These are phyloP conservation scores for Trypanosoma platydactyli DNA, from an alignment of 208 protist genomes.

Conservation along the genomic window DNA sequence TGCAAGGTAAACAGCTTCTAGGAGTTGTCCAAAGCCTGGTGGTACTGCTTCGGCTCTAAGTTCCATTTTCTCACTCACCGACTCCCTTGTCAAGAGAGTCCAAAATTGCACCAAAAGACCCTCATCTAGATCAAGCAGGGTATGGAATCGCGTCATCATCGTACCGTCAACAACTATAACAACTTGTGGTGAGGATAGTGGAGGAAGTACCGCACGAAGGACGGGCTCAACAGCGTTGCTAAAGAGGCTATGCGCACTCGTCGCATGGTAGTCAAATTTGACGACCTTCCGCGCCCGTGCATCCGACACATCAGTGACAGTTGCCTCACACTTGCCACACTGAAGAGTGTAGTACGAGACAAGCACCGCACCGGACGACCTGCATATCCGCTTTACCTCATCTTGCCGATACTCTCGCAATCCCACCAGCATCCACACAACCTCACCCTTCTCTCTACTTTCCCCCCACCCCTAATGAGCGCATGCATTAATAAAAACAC, in stretches of 20 bases:
- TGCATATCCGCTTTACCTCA: constrained; percentile 27
- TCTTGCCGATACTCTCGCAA: constrained; percentile 43
- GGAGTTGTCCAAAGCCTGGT: constrained; percentile 8
- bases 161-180: constrained; percentile 62
- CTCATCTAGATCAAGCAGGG: constrained; percentile 43
- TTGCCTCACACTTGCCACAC: constrained; percentile 28
- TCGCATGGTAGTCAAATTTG: constrained; percentile 49
- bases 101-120: constrained; percentile 43
- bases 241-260: constrained; percentile 27
- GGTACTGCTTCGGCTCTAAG: no score
- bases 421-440: constrained; percentile 42
- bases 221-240: constrained; percentile 43
- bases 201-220: constrained; percentile 36
- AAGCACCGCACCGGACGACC: constrained; percentile 9
- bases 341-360: constrained; percentile 66
- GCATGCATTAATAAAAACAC: background rate
- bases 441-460: background rate
- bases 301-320: constrained; percentile 67
- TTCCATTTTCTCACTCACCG: no score
- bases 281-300: constrained; percentile 56
- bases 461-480: background rate
- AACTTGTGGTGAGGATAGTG: constrained; percentile 41
- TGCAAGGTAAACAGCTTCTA: constrained; percentile 49
- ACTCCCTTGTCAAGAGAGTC: constrained; percentile 5
- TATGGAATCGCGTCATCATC: constrained; percentile 27